phyloP scores from a whole-genome alignment of 164 flowering plant species.

The Chimonanthus praecox region DNA sequence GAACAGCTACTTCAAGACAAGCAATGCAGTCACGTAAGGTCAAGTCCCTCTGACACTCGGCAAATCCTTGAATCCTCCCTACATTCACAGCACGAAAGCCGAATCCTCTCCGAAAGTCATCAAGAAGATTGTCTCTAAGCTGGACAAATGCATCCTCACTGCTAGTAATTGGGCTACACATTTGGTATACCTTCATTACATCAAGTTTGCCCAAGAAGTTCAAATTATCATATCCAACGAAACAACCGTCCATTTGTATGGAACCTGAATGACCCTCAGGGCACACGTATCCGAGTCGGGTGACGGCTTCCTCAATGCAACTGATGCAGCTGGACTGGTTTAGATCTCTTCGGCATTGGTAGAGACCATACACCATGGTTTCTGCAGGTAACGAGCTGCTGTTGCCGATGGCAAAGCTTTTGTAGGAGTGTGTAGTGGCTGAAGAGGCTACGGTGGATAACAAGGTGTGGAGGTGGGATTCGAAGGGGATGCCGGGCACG shows the following conservation, averaged over 20 bases:
- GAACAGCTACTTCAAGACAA: slow-evolving; percentile 61
- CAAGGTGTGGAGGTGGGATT: slow-evolving; percentile 55
- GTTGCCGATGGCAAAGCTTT: slow-evolving; percentile 48
- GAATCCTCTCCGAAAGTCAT: slow-evolving; percentile 38
- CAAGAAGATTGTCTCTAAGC: slow-evolving; percentile 73
- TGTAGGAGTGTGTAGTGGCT: slow-evolving; percentile 51
- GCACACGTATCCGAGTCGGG: slow-evolving; percentile 58
- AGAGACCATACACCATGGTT: slow-evolving; percentile 46
- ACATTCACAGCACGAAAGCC: slow-evolving; percentile 62
- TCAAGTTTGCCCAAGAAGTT: slow-evolving; percentile 66
- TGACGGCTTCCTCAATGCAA: slow-evolving; percentile 51
- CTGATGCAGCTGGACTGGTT: slow-evolving; percentile 39
- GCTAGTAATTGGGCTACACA: slow-evolving; percentile 53
- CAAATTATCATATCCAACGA: slow-evolving; percentile 48
- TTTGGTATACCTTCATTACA: slow-evolving; percentile 46
- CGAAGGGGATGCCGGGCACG: slow-evolving; percentile 56
- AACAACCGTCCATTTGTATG: slow-evolving; percentile 71
- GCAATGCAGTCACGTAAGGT: slow-evolving; percentile 46
- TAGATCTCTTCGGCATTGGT: slow-evolving; percentile 91
- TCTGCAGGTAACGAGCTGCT: slow-evolving; percentile 33
- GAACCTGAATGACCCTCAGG: slow-evolving; percentile 51
- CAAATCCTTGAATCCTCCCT: slow-evolving; percentile 67
- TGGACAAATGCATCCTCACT: slow-evolving; percentile 56
- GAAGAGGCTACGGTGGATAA: slow-evolving; percentile 53
- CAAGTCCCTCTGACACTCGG: slow-evolving; percentile 82